Base-by-base conservation (phyloP, 1,139 yeast species). In the Yamadazyma dushanensis region DNA sequence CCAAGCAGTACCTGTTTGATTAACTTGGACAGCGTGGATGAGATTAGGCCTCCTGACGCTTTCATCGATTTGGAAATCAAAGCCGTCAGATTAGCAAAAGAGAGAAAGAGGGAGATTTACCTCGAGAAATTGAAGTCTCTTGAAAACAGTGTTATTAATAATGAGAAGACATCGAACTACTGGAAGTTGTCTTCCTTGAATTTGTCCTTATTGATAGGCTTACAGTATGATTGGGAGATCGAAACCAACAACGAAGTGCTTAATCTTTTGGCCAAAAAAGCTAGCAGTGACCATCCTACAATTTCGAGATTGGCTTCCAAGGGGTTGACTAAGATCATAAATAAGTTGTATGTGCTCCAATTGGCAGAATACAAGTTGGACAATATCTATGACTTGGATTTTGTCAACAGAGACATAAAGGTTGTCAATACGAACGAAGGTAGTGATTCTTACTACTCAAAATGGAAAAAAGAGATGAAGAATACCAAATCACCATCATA, bases 201-300 rank as follows among this genome's bases (percentile, higher is more conserved):
- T 37, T 57, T 86, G 34, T 70, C 75, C 8, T 59, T 83, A 18
- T 58, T 86, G 35, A 65, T 76, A 2, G 68, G 70, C 23, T 53
- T 84, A 7, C 86, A 83, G 50, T 61, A 73, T 2, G 78, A 75
- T 45, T 56, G 73, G 29, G 87, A 82, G 41, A 59, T 77, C 20
- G 65, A 70, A 2, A 59, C 76, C 1, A 53, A 63, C 4, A 64
- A 66, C 1, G 69, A 68, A 1, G 66, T 76, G 1, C 53, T 84
- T 13, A 59, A 59, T 20, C 53, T 75, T 7, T 64, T 89, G 31
- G 66, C 78, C 10, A 62, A 67, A 10, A 76, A 76, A 29, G 75
- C 87, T 0, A 61, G 76, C n/a, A 72, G 76, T 16, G 79, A 78
- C 25, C 96, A 89, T 56, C 97, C 97, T 0, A 64, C 75, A 3